These are phyloP conservation scores for Eucalyptus sp. DNA, from an alignment of 345 rosid species.

Conservation along the genomic window DNA sequence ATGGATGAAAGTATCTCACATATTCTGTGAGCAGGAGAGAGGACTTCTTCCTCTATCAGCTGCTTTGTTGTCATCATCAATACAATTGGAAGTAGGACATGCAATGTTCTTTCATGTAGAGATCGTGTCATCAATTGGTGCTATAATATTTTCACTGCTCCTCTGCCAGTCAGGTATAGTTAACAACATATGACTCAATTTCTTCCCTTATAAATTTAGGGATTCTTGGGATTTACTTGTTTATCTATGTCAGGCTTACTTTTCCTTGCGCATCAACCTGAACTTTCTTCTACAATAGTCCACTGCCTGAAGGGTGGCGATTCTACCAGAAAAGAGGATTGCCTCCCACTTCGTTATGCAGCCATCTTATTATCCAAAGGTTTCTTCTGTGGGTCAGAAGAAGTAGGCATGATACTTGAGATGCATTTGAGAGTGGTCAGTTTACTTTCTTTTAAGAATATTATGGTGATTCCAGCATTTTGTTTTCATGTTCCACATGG, in stretches of 20 bases:
- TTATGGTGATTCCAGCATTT: background rate
- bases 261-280: constrained; percentile 69
- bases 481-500: background rate
- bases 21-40: constrained; percentile 61
- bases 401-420: constrained; percentile 83
- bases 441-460: background rate
- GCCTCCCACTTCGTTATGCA: constrained; percentile 88
- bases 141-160: constrained; percentile 71
- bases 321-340: constrained; percentile 59
- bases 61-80: constrained; percentile 71
- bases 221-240: constrained; percentile 5
- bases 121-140: constrained; percentile 59
- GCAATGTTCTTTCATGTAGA: constrained; percentile 34
- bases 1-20: background rate
- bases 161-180: constrained; percentile 66
- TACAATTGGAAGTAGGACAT: constrained; percentile 51
- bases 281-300: constrained; percentile 59
- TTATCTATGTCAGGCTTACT: constrained; percentile 49
- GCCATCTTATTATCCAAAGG: constrained; percentile 73
- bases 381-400: constrained; percentile 70
- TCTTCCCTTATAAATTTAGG: background rate
- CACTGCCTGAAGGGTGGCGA: constrained; percentile 53
- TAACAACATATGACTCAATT: background rate
- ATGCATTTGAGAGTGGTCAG: constrained; percentile 93
- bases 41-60: constrained; percentile 97